These are phyloP conservation scores for Dalechampia spathulata DNA, from an alignment of 441 rosid species.

Conservation along the genomic window DNA sequence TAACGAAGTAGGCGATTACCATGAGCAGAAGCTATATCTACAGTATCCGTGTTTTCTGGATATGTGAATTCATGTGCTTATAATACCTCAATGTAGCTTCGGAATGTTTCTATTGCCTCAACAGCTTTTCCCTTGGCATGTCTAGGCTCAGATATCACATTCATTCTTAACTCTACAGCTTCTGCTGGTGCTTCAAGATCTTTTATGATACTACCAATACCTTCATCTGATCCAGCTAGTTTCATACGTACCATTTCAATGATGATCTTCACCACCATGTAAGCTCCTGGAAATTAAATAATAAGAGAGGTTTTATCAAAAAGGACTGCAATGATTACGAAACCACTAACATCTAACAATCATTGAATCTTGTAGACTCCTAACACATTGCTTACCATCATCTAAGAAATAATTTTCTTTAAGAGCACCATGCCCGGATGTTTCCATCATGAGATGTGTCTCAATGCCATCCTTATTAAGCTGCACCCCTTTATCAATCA, in stretches of 20 bases:
- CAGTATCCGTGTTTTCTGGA: too few relatives aligned
- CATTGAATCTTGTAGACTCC: too few relatives aligned
- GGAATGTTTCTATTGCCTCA: constrained; percentile 67
- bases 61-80: too few relatives aligned
- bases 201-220: constrained; percentile 61
- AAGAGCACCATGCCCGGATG: constrained; percentile 93
- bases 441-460: constrained; percentile 94
- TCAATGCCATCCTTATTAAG: constrained; percentile 69
- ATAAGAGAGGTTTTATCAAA: too few relatives aligned
- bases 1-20: neutral
- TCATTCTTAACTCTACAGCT: constrained; percentile 58
- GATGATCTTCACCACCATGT: constrained; percentile 82
- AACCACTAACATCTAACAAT: too few relatives aligned
- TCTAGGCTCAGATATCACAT: constrained; percentile 55
- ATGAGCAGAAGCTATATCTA: neutral
- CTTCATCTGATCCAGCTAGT: constrained; percentile 49
- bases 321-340: too few relatives aligned
- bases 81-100: constrained; percentile 54
- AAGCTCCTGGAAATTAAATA: constrained; percentile 44
- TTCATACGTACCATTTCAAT: constrained; percentile 84
- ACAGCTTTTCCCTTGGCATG: constrained; percentile 56
- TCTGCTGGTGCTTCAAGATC: constrained; percentile 75
- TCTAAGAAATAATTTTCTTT: constrained; percentile 86
- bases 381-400: constrained; percentile 65
- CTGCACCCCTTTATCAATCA: constrained; percentile 77